Base-by-base conservation (phyloP, 1,139 yeast species). In the Debaryomycetaceae sp. region DNA sequence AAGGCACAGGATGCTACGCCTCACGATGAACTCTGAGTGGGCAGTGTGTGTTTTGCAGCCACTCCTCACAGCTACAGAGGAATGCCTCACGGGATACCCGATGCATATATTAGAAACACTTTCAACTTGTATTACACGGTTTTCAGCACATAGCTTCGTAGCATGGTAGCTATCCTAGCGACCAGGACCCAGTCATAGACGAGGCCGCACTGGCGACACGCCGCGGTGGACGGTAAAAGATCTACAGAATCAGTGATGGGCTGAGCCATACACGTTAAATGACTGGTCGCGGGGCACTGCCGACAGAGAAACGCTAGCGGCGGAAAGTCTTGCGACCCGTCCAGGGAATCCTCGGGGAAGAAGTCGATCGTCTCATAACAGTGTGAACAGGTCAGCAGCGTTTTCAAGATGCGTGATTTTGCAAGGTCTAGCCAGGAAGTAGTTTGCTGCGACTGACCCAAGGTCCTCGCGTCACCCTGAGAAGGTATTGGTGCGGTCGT, bases 1-100 rank as follows among this genome's bases (percentile, higher is more conserved):
- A 26, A 13, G 11, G n/a, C 15, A 15, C 27, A 8, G 15, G n/a
- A 15, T 26, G n/a, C 18, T 4, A 15, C 35, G 11, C 40, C 33
- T n/a, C 59, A 53, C 37, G 61, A 55, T 37, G 62, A 56, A 32
- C 41, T 55, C 30, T 51, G 35, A 32, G 11, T 19, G 12, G 14
- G 6, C 8, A 14, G 11, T 5, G n/a, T n/a, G n/a, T n/a, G n/a
- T n/a, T n/a, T n/a, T n/a, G n/a, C n/a, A n/a, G n/a, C n/a, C n/a
- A n/a, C n/a, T n/a, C n/a, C n/a, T n/a, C n/a, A n/a, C n/a, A n/a
- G n/a, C n/a, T n/a, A n/a, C n/a, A n/a, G n/a, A n/a, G n/a, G n/a
- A n/a, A n/a, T n/a, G n/a, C n/a, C n/a, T n/a, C n/a, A n/a, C n/a
- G n/a, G n/a, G n/a, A n/a, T n/a, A n/a, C n/a, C n/a, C n/a, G n/a